Conservation (phyloP, 352 stramenopile genomes). For the Phytophthora crassamura region DNA sequence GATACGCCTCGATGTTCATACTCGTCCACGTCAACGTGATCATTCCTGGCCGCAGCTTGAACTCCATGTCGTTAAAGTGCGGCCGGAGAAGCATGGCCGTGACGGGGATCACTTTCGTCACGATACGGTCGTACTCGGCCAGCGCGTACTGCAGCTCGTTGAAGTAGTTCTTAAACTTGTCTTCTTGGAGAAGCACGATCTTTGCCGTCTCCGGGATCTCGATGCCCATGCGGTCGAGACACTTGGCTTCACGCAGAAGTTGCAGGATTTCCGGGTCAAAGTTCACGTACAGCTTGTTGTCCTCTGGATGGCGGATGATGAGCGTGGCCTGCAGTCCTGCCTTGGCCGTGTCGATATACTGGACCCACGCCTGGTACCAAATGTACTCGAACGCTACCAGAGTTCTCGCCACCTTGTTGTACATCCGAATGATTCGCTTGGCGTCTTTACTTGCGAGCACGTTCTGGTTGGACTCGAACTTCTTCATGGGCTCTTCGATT, state of each 20-base stretch:
- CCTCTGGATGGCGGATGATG: conserved; percentile 98
- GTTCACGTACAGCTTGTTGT: conserved; percentile 99
- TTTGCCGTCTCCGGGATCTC: conserved; percentile 98
- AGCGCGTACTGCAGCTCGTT: conserved; percentile 97
- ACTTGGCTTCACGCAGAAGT: conserved; percentile 97
- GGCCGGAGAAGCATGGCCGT: conserved; percentile 95
- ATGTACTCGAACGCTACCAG: conserved; percentile 99
- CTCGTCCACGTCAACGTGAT: conserved; percentile 99
- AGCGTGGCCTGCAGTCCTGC: conserved; percentile 97
- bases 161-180: conserved; percentile 99
- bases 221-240: conserved; percentile 98
- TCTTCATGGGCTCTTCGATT: conserved; percentile 99
- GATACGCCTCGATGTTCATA: conserved; percentile 99
- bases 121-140: conserved; percentile 97
- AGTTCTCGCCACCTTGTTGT: conserved; percentile 99
- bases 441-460: conserved; percentile 97
- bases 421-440: conserved; percentile 99
- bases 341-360: conserved; percentile 98
- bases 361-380: conserved; percentile 99
- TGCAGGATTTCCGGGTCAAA: conserved; percentile 99
- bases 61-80: conserved; percentile 99
- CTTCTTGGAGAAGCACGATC: conserved; percentile 97
- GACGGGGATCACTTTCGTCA: conserved; percentile 97
- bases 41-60: conserved; percentile 98
- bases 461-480: conserved; percentile 98